Percentiles rank a stretch among this genome's conserved stretches.
phyloP scores from a whole-genome alignment of 768 basidiomycete genomes.

The Auricularia heimuer region DNA sequence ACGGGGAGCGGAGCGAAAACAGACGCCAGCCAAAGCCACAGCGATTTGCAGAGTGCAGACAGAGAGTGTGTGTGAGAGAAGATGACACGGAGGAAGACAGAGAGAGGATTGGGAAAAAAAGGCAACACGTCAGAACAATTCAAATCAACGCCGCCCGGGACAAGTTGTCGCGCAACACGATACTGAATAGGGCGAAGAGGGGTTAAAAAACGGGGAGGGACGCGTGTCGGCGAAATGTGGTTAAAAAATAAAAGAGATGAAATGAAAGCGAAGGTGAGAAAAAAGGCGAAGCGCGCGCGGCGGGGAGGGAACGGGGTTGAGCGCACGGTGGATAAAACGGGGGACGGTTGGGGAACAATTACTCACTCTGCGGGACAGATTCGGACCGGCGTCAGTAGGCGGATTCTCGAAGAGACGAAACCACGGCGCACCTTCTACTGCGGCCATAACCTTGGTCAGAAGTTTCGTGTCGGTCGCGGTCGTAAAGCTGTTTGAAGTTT shows the following conservation, averaged over 20 bases:
- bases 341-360: slow-evolving; percentile 15
- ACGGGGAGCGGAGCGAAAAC: neutral
- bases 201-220: neutral
- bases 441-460: slow-evolving; percentile 87
- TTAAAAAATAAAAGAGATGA: neutral
- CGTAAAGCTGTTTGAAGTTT: slow-evolving; percentile 48
- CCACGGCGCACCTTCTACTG: slow-evolving; percentile 71
- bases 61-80: neutral
- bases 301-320: slow-evolving; percentile 22
- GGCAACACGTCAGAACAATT: slow-evolving; percentile 10
- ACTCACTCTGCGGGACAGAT: slow-evolving; percentile 53
- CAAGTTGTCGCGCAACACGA: slow-evolving; percentile 57
- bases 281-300: slow-evolving; percentile 15
- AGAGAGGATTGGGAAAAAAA: neutral
- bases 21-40: too few species aligned
- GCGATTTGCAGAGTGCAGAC: neutral
- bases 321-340: slow-evolving; percentile 14
- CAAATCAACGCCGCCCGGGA: slow-evolving; percentile 57
- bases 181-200: slow-evolving; percentile 31
- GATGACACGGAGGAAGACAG: neutral
- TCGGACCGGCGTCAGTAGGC: too few species aligned
- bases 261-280: neutral
- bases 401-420: slow-evolving; percentile 12
- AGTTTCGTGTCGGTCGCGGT: slow-evolving; percentile 86
- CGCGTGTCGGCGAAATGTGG: neutral